Evolutionary conservation across 1,139 yeast genomes (phyloP).

Genomic region (Geotrichum australiense): DNA sequence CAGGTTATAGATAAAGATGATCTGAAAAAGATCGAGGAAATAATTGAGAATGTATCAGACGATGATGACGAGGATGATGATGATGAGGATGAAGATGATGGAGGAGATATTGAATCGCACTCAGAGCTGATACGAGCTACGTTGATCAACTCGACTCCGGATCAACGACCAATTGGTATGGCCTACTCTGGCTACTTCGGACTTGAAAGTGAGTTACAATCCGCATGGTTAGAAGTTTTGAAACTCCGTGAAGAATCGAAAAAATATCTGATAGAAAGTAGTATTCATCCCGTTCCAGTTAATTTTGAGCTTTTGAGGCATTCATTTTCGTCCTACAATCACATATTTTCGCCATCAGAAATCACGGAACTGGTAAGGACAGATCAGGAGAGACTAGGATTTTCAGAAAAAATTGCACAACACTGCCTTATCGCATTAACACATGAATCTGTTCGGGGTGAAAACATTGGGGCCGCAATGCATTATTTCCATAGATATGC

Average conservation of each 20-base stretch:
- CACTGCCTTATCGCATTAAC: slow-evolving; percentile 6
- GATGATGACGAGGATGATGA: slow-evolving; percentile 5
- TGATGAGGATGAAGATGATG: slow-evolving; percentile 9
- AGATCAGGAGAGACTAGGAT: slow-evolving; percentile 4
- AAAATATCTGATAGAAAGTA: not conserved
- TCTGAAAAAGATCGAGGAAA: not conserved
- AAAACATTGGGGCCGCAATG: slow-evolving; percentile 16
- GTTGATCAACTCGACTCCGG: not conserved
- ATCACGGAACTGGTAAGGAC: not conserved
- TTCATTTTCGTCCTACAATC: not conserved
- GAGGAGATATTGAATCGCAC: slow-evolving; percentile 4
- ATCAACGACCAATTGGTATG: slow-evolving; percentile 1
- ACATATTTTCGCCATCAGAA: slow-evolving; percentile 1
- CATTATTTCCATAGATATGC: slow-evolving; percentile 21
- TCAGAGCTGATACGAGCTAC: slow-evolving; percentile 4
- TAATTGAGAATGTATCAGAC: not conserved
- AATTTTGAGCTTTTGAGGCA: not conserved
- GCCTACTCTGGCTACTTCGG: slow-evolving; percentile 5
- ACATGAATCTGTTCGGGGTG: not conserved
- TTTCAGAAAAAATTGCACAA: slow-evolving; percentile 12
- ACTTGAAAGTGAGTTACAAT: not conserved
- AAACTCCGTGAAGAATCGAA: not conserved
- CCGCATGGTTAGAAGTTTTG: not conserved
- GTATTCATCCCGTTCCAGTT: slow-evolving; percentile 1
- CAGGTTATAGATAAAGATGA: slow-evolving; percentile 13